Conservation (phyloP, 2,329 filamentous ascomycete genomes). For the Trichoderma harzianum region DNA sequence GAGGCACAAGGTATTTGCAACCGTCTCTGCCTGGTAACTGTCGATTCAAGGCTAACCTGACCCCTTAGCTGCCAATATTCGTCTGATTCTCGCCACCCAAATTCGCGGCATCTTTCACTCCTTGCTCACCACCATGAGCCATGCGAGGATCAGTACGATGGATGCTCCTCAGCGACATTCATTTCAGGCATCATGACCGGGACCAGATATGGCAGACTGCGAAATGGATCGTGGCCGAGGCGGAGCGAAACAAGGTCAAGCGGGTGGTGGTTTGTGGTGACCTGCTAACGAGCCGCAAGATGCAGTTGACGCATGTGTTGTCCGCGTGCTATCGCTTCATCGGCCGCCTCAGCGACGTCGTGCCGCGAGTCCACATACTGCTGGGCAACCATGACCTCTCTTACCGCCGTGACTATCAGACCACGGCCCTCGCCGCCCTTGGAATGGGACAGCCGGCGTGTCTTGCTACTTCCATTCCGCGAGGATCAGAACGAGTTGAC, state of each 20-base stretch:
- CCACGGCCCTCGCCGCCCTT: slow-evolving; percentile 22
- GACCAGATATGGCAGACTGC: slow-evolving; percentile 22
- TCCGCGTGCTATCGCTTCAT: slow-evolving; percentile 23
- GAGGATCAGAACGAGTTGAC: slow-evolving; percentile 24
- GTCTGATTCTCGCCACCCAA: neutral
- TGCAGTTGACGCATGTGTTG: slow-evolving; percentile 22
- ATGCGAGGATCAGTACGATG: slow-evolving; percentile 17
- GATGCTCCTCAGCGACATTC: slow-evolving; percentile 25
- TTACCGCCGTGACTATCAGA: slow-evolving; percentile 26
- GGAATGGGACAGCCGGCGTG: slow-evolving; percentile 24
- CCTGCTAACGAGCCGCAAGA: slow-evolving; percentile 23
- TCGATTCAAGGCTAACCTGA: neutral
- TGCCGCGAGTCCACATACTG: slow-evolving; percentile 23
- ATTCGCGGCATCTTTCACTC: neutral
- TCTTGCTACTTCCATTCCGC: slow-evolving; percentile 24
- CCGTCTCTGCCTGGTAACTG: neutral
- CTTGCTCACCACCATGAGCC: neutral
- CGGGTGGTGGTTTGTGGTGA: slow-evolving; percentile 24
- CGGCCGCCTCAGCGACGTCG: slow-evolving; percentile 18
- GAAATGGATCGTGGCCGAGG: slow-evolving; percentile 23
- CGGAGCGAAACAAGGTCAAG: slow-evolving; percentile 17
- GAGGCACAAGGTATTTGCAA: neutral
- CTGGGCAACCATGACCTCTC: slow-evolving; percentile 28
- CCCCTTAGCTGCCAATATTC: neutral
- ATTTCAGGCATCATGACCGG: slow-evolving; percentile 23